Evolutionary conservation across 768 basidiomycete species (phyloP), one percentile per base, ranked within the genome.

Genomic region (Suillus occidentalis): DNA sequence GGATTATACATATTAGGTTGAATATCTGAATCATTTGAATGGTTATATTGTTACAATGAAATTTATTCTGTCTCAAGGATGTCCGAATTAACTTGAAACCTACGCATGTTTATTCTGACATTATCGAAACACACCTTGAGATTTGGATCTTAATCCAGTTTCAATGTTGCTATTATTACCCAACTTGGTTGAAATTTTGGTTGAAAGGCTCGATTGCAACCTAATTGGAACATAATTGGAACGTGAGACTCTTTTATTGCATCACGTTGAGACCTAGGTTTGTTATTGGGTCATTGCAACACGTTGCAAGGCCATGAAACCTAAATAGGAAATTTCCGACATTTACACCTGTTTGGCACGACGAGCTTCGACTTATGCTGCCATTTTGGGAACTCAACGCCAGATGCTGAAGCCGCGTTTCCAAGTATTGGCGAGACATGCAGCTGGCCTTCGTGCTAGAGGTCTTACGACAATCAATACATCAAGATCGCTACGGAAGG

Each of bases 281-380:
- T 5, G 12, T 50, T 22, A 14, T 50, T 50, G 28, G 28, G 3
- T 28, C 28, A 28, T 28, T 28, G 28, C 28, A 28, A 28, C 28
- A 28, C 28, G 28, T 28, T 28, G 28, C 28, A 3, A 28, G 28
- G 28, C 28, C 28, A 28, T 28, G 28, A 28, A 28, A 1, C 28
- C 28, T 3, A 28, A 28, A 28, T 28, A 1, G 28, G 28, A 28
- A 28, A 1, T 28, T 28, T 28, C 28, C 28, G 28, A 28, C 28
- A 28, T n/a, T n/a, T 75, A 68, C 61, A 12, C 40, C 25, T 75
- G 61, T 76, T 75, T 65, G 40, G 34, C 63, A 68, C 68, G 47
- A 34, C 69, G 47, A 34, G 61, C 70, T 43, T 60, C 66, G 61
- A 65, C 65, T 34, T 13, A 8, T n/a, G 1, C 58, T 70, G 2